These are phyloP conservation scores for Botrytis elliptica DNA, from an alignment of 2,329 filamentous ascomycete genomes.

Conservation along the genomic window DNA sequence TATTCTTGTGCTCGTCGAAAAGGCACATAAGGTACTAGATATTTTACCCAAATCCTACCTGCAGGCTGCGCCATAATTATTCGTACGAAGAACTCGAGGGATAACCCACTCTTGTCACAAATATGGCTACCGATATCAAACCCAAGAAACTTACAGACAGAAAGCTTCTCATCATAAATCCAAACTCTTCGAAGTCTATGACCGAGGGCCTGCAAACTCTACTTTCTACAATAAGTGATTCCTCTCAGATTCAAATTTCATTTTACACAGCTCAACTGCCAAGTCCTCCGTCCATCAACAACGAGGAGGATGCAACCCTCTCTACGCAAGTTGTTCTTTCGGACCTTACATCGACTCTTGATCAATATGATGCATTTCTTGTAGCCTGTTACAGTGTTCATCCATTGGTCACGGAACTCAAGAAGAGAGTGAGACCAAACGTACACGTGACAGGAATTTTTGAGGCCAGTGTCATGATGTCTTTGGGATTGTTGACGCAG, in stretches of 20 bases:
- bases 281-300: conserved; percentile 77
- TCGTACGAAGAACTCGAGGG: neutral
- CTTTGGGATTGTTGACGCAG: conserved; percentile 42
- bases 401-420: conserved; percentile 65
- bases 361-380: conserved; percentile 70
- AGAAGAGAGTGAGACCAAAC: conserved; percentile 40
- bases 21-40: neutral
- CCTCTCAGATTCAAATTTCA: conserved; percentile 35
- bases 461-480: conserved; percentile 68
- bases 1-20: neutral
- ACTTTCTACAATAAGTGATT: conserved; percentile 39
- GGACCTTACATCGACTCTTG: conserved; percentile 47
- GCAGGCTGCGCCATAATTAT: neutral
- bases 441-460: conserved; percentile 77
- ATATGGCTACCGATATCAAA: conserved; percentile 6
- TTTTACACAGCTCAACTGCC: conserved; percentile 54
- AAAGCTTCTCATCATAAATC: conserved; percentile 71
- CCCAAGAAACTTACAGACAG: conserved; percentile 27
- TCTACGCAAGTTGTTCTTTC: conserved; percentile 63
- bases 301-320: conserved; percentile 62
- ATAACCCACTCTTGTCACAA: neutral
- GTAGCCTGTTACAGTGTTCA: conserved; percentile 89
- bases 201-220: conserved; percentile 60
- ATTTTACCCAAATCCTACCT: neutral
- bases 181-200: conserved; percentile 74